phyloP scores from a whole-genome alignment of 2,329 filamentous ascomycete species.

The Apiospora marii region DNA sequence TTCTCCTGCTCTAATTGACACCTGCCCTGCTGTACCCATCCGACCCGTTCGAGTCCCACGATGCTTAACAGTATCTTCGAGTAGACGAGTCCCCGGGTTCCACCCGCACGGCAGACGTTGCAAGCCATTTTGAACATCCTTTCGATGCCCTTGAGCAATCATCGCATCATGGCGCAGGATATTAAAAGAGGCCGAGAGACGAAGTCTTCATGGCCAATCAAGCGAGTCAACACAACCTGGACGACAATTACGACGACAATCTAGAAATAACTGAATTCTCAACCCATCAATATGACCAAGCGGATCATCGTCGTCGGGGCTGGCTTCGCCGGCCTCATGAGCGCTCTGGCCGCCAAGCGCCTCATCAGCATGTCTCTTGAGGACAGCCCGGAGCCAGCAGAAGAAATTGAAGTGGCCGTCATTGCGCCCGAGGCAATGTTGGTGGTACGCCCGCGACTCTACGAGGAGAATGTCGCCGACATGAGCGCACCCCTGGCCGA shows the following conservation, averaged over 20 bases:
- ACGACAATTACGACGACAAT: not conserved
- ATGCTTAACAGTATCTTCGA: not conserved
- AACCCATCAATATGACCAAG: slow-evolving; percentile 1
- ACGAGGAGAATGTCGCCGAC: slow-evolving; percentile 40
- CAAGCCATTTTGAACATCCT: too few species aligned
- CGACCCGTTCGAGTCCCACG: not conserved
- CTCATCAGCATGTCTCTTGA: slow-evolving; percentile 38
- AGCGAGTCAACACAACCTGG: not conserved
- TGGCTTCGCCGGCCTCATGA: slow-evolving; percentile 48
- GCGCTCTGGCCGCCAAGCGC: slow-evolving; percentile 45
- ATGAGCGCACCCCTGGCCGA: slow-evolving; percentile 35
- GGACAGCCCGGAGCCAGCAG: not conserved
- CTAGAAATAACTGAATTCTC: not conserved
- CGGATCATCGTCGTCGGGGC: slow-evolving; percentile 38
- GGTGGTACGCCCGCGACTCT: slow-evolving; percentile 45
- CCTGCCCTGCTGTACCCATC: too few species aligned
- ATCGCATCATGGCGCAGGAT: not conserved
- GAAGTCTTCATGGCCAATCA: too few species aligned
- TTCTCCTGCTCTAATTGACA: not conserved
- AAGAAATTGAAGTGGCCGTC: slow-evolving; percentile 40
- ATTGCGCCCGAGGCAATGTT: slow-evolving; percentile 43
- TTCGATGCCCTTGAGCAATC: not conserved
- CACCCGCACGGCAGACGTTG: not conserved
- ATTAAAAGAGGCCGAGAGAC: not conserved
- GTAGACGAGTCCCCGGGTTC: not conserved